A percentile compares a stretch with the other conserved stretches of the same genome.
phyloP scores from a whole-genome alignment of 192 early-diverging fungal species.

The Coemansia sp. region DNA sequence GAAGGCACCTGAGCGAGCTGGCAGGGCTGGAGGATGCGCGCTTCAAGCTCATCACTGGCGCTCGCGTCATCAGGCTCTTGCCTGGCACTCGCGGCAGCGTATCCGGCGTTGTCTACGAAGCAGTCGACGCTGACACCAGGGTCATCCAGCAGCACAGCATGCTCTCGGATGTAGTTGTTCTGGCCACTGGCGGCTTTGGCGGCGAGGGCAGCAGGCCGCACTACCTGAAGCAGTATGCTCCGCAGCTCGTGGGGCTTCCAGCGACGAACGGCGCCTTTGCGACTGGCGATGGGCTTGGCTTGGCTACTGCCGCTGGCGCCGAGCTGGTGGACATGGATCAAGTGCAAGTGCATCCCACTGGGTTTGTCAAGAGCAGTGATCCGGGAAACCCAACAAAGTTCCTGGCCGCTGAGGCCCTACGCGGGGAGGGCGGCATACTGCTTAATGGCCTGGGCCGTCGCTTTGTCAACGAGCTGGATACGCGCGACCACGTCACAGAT shows the following conservation, averaged over 20 bases:
- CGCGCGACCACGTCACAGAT: slow-evolving; percentile 90
- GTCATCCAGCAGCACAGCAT: slow-evolving; percentile 56
- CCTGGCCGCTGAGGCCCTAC: slow-evolving; percentile 92
- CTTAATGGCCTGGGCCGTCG: slow-evolving; percentile 78
- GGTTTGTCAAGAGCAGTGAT: slow-evolving; percentile 85
- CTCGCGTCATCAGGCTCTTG: slow-evolving; percentile 74
- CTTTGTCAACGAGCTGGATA: slow-evolving; percentile 91
- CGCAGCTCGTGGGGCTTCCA: slow-evolving; percentile 66
- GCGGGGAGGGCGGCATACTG: slow-evolving; percentile 88
- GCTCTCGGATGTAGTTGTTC: slow-evolving; percentile 67
- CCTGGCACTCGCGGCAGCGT: slow-evolving; percentile 62
- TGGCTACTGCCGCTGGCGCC: slow-evolving; percentile 74
- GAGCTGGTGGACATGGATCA: slow-evolving; percentile 92
- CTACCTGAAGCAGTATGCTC: slow-evolving; percentile 79
- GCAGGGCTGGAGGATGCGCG: slow-evolving; percentile 62
- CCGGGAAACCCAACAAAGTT: slow-evolving; percentile 91
- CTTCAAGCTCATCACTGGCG: slow-evolving; percentile 78
- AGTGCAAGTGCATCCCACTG: slow-evolving; percentile 97
- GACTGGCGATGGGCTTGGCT: slow-evolving; percentile 92
- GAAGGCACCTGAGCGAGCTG: slow-evolving; percentile 72
- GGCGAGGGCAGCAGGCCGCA: slow-evolving; percentile 80
- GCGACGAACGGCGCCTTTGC: slow-evolving; percentile 95
- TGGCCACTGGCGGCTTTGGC: slow-evolving; percentile 96
- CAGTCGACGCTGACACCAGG: slow-evolving; percentile 56
- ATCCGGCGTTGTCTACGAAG: slow-evolving; percentile 77